A percentile compares a stretch with the other conserved stretches of the same genome.
phyloP scores from a whole-genome alignment of 305 asterid genomes.

The Fraxinus dipetala region DNA sequence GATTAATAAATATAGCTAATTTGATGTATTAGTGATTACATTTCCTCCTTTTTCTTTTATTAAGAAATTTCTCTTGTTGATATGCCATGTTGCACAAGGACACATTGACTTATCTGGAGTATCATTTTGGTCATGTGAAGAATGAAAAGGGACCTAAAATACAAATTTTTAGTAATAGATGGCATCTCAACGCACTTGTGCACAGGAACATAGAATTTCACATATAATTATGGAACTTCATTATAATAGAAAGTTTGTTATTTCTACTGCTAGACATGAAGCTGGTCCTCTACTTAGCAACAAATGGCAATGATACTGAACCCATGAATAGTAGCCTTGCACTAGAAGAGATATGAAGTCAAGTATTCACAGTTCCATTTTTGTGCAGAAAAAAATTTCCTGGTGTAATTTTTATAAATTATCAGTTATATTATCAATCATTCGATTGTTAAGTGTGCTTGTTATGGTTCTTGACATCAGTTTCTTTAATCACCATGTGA shows the following conservation, averaged over 20 bases:
- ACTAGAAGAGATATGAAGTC: not conserved
- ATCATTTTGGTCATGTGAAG: not conserved
- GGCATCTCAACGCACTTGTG: not conserved
- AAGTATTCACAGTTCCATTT: not conserved
- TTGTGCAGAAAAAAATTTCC: not conserved
- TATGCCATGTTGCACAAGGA: not conserved
- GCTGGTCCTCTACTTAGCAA: not conserved
- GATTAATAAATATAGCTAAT: not conserved
- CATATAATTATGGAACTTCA: not conserved
- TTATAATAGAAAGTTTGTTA: not conserved
- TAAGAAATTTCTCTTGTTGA: slow-evolving; percentile 8
- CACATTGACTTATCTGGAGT: not conserved
- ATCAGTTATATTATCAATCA: not conserved
- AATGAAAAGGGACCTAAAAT: slow-evolving; percentile 2
- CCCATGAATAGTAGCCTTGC: not conserved
- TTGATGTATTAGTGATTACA: not conserved
- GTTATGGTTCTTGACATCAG: slow-evolving; percentile 10
- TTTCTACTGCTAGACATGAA: not conserved
- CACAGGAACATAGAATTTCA: not conserved
- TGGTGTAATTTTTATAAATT: not conserved
- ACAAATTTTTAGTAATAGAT: not conserved
- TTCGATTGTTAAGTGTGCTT: slow-evolving; percentile 18
- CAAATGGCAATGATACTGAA: not conserved
- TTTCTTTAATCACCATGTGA: slow-evolving; percentile 24
- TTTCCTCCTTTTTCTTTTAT: not conserved